These are phyloP conservation scores for Pseudocercospora cruenta DNA, from an alignment of 2,329 filamentous ascomycete genomes.

Conservation along the genomic window DNA sequence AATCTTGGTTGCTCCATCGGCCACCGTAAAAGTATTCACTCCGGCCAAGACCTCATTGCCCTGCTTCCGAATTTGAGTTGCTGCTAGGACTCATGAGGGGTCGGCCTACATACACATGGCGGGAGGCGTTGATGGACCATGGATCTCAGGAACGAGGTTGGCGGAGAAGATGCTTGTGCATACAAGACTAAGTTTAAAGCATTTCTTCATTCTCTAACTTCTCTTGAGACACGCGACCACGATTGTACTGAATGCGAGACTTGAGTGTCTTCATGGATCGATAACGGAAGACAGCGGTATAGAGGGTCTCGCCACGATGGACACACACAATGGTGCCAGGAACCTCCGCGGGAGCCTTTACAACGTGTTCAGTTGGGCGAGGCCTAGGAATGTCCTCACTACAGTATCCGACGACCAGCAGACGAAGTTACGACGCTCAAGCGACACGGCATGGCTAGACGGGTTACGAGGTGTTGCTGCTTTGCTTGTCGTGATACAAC, in stretches of 20 bases:
- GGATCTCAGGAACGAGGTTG: background rate
- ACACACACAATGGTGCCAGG: background rate
- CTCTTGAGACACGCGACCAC: background rate
- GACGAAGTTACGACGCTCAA: background rate
- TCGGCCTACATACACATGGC: background rate
- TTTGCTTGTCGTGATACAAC: slow-evolving; percentile 65
- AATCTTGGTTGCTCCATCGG: background rate
- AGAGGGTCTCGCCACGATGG: background rate
- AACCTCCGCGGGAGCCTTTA: background rate
- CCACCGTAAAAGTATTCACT: background rate
- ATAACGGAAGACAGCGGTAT: background rate
- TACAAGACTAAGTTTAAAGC: background rate
- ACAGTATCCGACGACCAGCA: background rate
- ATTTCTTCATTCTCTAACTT: background rate
- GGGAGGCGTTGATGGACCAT: background rate
- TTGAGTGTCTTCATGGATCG: background rate
- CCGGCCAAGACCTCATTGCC: background rate
- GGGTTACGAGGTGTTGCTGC: slow-evolving; percentile 68
- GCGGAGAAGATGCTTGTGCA: background rate
- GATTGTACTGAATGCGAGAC: background rate
- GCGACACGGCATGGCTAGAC: slow-evolving; percentile 61
- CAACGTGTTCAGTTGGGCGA: background rate
- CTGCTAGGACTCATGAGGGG: background rate
- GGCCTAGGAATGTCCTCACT: background rate
- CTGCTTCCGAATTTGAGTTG: background rate